Base-by-base conservation (phyloP, 2,329 filamentous ascomycete species). In the Pezicula radicicola region DNA sequence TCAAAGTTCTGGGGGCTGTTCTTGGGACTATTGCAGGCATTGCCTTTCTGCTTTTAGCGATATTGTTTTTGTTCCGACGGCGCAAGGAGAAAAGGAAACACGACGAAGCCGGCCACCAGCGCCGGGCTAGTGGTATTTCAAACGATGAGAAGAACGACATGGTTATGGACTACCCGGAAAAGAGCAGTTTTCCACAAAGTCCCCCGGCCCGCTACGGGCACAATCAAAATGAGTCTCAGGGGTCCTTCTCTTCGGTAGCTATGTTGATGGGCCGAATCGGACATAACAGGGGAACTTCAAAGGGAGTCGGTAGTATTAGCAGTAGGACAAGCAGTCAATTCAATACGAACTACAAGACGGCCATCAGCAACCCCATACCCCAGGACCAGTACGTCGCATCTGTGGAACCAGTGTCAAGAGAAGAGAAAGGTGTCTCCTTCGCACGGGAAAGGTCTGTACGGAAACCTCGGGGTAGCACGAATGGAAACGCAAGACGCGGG, bases 21-120 rank as follows among this genome's bases (percentile, higher is more conserved):
- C 77, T 97, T 1, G 91, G 92, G 12, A 84, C 86, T n/a, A 84
- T 96, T 19, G 80, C 89, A 48, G 91, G 88, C 16, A 74, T 91
- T 48, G 84, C 87, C 18, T 71, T 64, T 3, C 53, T 67, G 6
- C 51, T 67, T 13, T 51, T 68, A 16, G 54, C 84, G 1, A 66
- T 96, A 6, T 77, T 97, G 18, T 74, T 94, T 47, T 75, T 88
- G 27, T 71, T 91, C 21, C 78, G 81, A 64, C 81, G 80, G 58
- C 78, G 77, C 53, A 77, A 80, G 60, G 83, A 80, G 66, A 78
- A 79, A 60, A 79, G 75, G 50, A 71, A 74, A 47, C 76, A 77
- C 49, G 65, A 70, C 37, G 78, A 80, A 53, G 71, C 69, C 15
- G 75, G 73, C 10, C 75, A 75, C 53, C 65, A 69, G 39, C 67